Evolutionary conservation across 768 basidiomycete species (phyloP).

Genomic region (Leccinum variicolor): DNA sequence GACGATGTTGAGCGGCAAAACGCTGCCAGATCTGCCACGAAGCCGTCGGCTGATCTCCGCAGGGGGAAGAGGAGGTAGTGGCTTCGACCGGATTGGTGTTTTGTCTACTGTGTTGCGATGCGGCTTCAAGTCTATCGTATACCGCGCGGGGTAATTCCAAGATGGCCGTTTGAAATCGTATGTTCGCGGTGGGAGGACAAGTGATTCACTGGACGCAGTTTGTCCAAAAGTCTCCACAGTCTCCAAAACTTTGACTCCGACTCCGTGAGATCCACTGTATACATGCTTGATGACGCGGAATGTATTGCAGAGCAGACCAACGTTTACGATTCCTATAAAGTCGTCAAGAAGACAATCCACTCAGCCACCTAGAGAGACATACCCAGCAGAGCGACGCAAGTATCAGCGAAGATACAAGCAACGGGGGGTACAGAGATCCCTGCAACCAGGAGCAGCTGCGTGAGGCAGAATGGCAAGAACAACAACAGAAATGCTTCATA

Average conservation of each 20-base stretch:
- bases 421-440: slow-evolving; percentile 47
- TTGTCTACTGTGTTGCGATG: slow-evolving; percentile 12
- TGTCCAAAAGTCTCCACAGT: slow-evolving; percentile 24
- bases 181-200: slow-evolving; percentile 1
- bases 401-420: slow-evolving; percentile 46
- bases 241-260: slow-evolving; percentile 3
- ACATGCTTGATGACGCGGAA: slow-evolving; percentile 58
- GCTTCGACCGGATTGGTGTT: slow-evolving; percentile 2
- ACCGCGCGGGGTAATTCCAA: slow-evolving; percentile 13
- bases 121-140: slow-evolving; percentile 19
- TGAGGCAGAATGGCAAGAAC: slow-evolving; percentile 57
- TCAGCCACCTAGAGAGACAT: slow-evolving; percentile 16
- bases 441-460: slow-evolving; percentile 45
- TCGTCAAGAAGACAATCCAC: background rate
- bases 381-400: slow-evolving; percentile 56
- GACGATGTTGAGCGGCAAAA: slow-evolving; percentile 1
- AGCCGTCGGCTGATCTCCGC: slow-evolving; percentile 13
- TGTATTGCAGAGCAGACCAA: slow-evolving; percentile 64
- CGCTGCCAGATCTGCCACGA: slow-evolving; percentile 1
- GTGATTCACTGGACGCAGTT: slow-evolving; percentile 21
- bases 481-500: slow-evolving; percentile 54
- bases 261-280: slow-evolving; percentile 32
- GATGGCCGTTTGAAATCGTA: background rate
- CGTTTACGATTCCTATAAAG: slow-evolving; percentile 59
- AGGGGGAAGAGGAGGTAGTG: background rate